Evolutionary conservation across 164 flowering plant species (phyloP), one percentile per base, ranked within the genome.

Genomic region (Piper betle): DNA sequence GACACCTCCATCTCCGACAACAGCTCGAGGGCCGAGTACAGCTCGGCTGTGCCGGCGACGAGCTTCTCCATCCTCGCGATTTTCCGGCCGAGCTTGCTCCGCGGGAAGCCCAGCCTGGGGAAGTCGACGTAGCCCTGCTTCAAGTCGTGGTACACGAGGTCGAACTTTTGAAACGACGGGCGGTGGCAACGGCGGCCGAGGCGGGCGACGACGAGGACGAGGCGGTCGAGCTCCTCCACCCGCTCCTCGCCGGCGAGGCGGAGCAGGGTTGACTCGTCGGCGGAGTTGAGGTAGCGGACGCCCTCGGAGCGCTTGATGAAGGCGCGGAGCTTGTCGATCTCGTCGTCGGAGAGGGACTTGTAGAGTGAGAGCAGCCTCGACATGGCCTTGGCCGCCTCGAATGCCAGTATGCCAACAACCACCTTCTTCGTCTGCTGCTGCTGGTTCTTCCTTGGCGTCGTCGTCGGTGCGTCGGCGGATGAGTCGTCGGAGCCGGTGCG

Each of bases 381-480:
- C 89, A 92, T 85, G 68, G 75, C 69, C 48, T 77, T 84, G 17
- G 95, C 96, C 0, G 84, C 64, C 72, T 92, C 96, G 68, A 88
- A 87, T 1, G 88, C 72, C 18, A 92, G 85, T 37, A 92, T 89
- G 0, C 83, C 86, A 9, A 88, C n/a, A n/a, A n/a, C n/a, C n/a
- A n/a, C n/a, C n/a, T n/a, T n/a, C n/a, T n/a, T 65, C 10, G 11
- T 2, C 37, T 57, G 46, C 20, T 39, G 40, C 17, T 50, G 42
- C 54, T 58, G 33, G 38, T 55, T 55, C 58, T 55, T 55, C 6
- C 38, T 12, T 12, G 20, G 33, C 38, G 8, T 4, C 38, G 38
- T 17, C 3, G 58, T 13, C 50, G 50, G 12, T 43, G 12, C 10
- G 50, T 43, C 50, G 5, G 4, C 12, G 12, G 43, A 41, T 41